phyloP scores from a whole-genome alignment of 2,329 filamentous ascomycete species.

The Escovopsis sp. region DNA sequence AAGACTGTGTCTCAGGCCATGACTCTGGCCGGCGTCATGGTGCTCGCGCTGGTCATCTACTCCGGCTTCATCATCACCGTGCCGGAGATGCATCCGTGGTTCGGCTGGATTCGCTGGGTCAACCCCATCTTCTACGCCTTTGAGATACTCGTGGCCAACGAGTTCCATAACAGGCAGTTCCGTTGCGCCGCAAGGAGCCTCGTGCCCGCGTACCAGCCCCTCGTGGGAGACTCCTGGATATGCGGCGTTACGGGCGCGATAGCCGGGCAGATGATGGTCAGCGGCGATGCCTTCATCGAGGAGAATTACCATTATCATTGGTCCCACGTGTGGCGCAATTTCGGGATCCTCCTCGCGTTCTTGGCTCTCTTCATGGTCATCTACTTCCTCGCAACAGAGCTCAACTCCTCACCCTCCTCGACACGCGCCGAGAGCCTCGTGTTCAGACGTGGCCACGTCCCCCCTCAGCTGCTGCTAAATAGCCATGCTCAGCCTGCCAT shows the following conservation, averaged over 20 bases:
- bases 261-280: slow-evolving; percentile 37
- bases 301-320: slow-evolving; percentile 41
- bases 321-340: slow-evolving; percentile 49
- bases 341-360: slow-evolving; percentile 53
- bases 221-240: slow-evolving; percentile 32
- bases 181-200: slow-evolving; percentile 33
- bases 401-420: slow-evolving; percentile 47
- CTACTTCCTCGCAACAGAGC: slow-evolving; percentile 49
- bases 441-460: slow-evolving; percentile 43
- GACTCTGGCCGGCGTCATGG: slow-evolving; percentile 35
- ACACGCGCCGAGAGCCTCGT: slow-evolving; percentile 52
- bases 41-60: slow-evolving; percentile 44
- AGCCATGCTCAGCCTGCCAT: slow-evolving; percentile 13
- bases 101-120: slow-evolving; percentile 61
- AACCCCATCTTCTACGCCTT: slow-evolving; percentile 64
- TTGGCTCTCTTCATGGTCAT: slow-evolving; percentile 46
- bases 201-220: slow-evolving; percentile 30
- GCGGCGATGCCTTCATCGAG: slow-evolving; percentile 45
- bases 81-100: slow-evolving; percentile 54
- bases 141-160: slow-evolving; percentile 58
- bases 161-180: slow-evolving; percentile 46
- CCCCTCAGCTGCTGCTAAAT: slow-evolving; percentile 21
- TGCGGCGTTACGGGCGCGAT: slow-evolving; percentile 40
- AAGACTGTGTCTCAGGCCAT: slow-evolving; percentile 47
- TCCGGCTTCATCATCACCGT: slow-evolving; percentile 41